Evolutionary conservation across 441 rosid species (phyloP).

Genomic region (Pelargonium myrrhifolium): DNA sequence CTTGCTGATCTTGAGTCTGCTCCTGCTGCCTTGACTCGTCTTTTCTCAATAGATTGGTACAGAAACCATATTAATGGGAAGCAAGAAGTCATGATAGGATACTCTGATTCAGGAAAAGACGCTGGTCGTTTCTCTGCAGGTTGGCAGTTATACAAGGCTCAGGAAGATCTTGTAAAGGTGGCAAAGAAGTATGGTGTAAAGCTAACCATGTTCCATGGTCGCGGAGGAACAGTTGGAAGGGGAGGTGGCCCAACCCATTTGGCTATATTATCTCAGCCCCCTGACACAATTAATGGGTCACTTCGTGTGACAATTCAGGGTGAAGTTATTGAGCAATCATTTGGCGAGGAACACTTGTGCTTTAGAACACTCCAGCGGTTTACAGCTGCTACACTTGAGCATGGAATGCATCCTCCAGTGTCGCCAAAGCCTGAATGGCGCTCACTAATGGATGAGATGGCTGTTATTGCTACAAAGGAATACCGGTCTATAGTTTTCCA

Average conservation of each 20-base stretch:
- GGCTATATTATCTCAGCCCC: constrained; percentile 97
- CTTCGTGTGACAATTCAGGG: not conserved
- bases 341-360: not conserved
- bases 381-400: constrained; percentile 83
- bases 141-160: constrained; percentile 45
- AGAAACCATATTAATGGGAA: constrained; percentile 70
- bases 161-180: constrained; percentile 39
- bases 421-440: constrained; percentile 73
- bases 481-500: constrained; percentile 78
- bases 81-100: constrained; percentile 98
- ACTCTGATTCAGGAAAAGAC: constrained; percentile 89
- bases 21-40: constrained; percentile 49
- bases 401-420: not conserved
- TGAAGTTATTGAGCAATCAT: not conserved
- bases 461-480: constrained; percentile 72
- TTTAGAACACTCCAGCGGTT: constrained; percentile 62
- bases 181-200: constrained; percentile 79
- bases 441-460: constrained; percentile 74
- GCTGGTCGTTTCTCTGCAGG: constrained; percentile 93
- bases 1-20: constrained; percentile 71
- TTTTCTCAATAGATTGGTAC: not conserved
- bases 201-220: constrained; percentile 35
- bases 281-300: constrained; percentile 39
- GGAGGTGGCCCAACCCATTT: constrained; percentile 99
- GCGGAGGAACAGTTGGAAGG: constrained; percentile 93